These are phyloP conservation scores for Kuraishia borneana DNA, from an alignment of 805 yeast genomes.

Conservation along the genomic window DNA sequence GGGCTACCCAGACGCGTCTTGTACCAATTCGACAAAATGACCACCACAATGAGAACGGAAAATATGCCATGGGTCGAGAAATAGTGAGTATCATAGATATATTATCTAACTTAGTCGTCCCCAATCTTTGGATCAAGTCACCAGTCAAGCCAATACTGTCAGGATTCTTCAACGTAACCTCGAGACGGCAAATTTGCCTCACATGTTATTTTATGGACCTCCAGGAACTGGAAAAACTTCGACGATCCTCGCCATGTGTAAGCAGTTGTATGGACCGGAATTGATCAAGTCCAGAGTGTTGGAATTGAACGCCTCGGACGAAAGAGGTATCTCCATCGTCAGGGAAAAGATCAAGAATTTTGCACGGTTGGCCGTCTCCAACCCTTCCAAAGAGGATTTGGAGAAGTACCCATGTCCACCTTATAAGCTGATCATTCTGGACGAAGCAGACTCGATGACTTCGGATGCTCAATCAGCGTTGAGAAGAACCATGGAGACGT, in stretches of 20 bases:
- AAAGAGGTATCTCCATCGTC: slow-evolving; percentile 81
- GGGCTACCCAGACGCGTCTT: too few relatives aligned
- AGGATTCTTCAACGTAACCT: slow-evolving; percentile 71
- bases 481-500: slow-evolving; percentile 88
- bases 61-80: slow-evolving; percentile 90
- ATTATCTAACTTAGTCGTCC: slow-evolving; percentile 49
- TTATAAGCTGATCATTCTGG: slow-evolving; percentile 82
- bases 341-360: slow-evolving; percentile 78
- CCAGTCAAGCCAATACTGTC: slow-evolving; percentile 88
- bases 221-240: slow-evolving; percentile 94
- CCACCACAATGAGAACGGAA: slow-evolving; percentile 24
- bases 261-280: slow-evolving; percentile 66
- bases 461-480: slow-evolving; percentile 93
- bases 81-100: slow-evolving; percentile 30
- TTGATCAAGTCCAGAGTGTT: slow-evolving; percentile 60
- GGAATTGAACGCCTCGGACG: slow-evolving; percentile 85
- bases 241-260: slow-evolving; percentile 74
- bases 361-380: slow-evolving; percentile 77
- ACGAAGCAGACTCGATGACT: slow-evolving; percentile 98
- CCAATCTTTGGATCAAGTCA: slow-evolving; percentile 68
- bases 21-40: slow-evolving; percentile 10
- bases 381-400: slow-evolving; percentile 59
- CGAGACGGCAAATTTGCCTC: slow-evolving; percentile 76
- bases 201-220: slow-evolving; percentile 86
- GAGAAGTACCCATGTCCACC: slow-evolving; percentile 91